Base-by-base conservation (phyloP, 345 rosid species). In the Syzygium aqueum region DNA sequence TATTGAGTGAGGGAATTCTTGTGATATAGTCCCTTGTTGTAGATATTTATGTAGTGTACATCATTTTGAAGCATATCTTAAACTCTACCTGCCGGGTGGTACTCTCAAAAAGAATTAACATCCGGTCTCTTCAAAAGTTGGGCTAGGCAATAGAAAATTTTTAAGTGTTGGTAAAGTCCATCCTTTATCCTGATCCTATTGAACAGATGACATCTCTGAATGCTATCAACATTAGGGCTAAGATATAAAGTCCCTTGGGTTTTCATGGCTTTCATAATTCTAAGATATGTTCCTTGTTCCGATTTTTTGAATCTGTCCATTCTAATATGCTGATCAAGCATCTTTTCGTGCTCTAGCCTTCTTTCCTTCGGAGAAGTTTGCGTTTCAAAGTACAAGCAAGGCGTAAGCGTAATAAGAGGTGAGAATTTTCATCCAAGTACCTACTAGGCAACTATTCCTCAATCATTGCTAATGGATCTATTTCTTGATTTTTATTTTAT, bases 351-450 rank as follows among this genome's bases (percentile, higher is more conserved):
- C 83, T 93, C 92, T 87, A 97, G 99, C 99, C 97, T 61, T 89
- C 92, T 53, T 96, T 94, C 89, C 95, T 96, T 78, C 93, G 89
- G 87, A 94, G 99, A 93, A 91, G 93, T 87, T 91, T 97, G 94
- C 91, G 65, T 53, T 97, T 93, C 93, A 94, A 90, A 91, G 88
- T 91, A 57, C 93, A 88, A 87, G 94, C 93, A 59, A 94, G 88
- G 90, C 90, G 91, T 85, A 91, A 91, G 87, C 91, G 14, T 73
- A 73, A 37, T 73, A 73, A 91, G 90, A 93, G 93, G 98, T 97
- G 92, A 52, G 89, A 54, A 53, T 85, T 67, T 67, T 83, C 88
- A 85, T 84, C 77, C 27, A 84, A 19, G 85, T 84, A 8, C 83
- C 33, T 63, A 49, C 15, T 28, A 5, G 25, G 82, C 65, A 27